Percentiles rank a stretch among this genome's conserved stretches.
phyloP scores from a whole-genome alignment of 257 asterid genomes.

The Solanum clarkiae region DNA sequence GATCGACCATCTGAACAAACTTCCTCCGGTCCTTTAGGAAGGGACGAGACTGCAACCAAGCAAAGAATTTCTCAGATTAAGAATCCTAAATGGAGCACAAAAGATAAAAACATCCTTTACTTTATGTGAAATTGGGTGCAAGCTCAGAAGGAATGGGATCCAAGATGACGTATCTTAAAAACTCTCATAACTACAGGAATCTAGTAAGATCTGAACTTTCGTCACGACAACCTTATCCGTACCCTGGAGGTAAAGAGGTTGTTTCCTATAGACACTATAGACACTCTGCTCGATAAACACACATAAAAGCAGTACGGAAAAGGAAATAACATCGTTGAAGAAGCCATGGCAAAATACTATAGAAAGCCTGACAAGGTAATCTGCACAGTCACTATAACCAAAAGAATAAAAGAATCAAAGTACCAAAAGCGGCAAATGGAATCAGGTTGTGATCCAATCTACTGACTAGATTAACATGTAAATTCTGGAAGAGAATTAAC shows the following conservation, averaged over 20 bases:
- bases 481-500: not conserved
- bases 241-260: not conserved
- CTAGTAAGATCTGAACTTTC: not conserved
- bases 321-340: no score
- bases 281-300: no score
- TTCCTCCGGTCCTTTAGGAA: slow-evolving; percentile 36
- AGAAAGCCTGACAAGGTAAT: not conserved
- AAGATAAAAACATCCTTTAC: not conserved
- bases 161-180: not conserved
- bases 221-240: not conserved
- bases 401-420: not conserved
- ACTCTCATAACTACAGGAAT: not conserved
- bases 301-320: no score
- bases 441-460: not conserved
- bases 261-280: no score
- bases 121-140: not conserved
- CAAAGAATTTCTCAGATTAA: not conserved
- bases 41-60: slow-evolving; percentile 41
- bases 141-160: not conserved
- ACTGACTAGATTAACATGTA: not conserved
- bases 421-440: not conserved
- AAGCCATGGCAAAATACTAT: not conserved
- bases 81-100: not conserved
- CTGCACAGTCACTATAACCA: not conserved
- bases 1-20: slow-evolving; percentile 45